Conservation (phyloP, 768 basidiomycete species). For the Thelephora aurantiotincta region DNA sequence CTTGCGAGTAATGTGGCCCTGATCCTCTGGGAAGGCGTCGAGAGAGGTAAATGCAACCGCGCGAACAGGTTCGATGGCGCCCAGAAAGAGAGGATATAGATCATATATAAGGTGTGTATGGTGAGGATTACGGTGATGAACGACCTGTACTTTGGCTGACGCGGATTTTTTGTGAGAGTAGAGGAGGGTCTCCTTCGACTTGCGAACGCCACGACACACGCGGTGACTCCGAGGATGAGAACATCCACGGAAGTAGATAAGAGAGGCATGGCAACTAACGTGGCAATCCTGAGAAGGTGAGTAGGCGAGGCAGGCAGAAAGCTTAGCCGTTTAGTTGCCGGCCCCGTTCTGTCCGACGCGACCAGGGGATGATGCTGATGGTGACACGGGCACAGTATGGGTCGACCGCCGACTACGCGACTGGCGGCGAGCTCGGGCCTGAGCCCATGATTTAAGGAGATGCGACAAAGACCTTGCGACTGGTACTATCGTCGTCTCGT, state of each 20-base stretch:
- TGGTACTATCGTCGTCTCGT: too few species aligned
- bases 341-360: too few species aligned
- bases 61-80: conserved; percentile 52
- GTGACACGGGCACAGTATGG: too few species aligned
- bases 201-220: conserved; percentile 8
- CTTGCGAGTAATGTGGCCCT: conserved; percentile 28
- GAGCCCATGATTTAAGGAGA: too few species aligned
- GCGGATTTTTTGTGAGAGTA: conserved; percentile 3
- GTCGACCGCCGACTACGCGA: too few species aligned
- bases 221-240: conserved; percentile 9
- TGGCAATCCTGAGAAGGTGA: neutral
- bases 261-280: conserved; percentile 10
- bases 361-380: too few species aligned
- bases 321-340: neutral
- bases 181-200: conserved; percentile 6
- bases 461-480: too few species aligned
- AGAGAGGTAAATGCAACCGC: conserved; percentile 38
- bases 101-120: conserved; percentile 34
- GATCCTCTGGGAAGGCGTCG: conserved; percentile 37
- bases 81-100: conserved; percentile 29
- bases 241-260: conserved; percentile 14
- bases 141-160: conserved; percentile 11
- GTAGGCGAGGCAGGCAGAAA: neutral
- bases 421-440: too few species aligned
- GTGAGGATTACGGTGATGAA: conserved; percentile 26